Evolutionary conservation across 352 stramenopile species (phyloP), one percentile per base, ranked within the genome.

Genomic region (Thraustochytrium sp.): DNA sequence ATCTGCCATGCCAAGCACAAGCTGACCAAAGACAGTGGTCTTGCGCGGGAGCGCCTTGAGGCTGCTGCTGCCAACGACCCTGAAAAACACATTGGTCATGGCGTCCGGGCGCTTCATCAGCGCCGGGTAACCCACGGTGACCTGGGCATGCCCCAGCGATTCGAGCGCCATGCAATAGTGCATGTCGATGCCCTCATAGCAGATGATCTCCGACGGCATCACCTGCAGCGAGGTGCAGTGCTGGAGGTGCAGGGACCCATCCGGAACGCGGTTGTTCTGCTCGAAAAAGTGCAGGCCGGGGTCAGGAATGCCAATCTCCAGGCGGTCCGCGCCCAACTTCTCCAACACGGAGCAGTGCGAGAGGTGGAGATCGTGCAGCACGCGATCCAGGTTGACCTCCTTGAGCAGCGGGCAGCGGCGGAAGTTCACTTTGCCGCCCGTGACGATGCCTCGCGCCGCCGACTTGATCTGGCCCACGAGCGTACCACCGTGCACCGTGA

Each of bases 81-180:
- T 8, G 8, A 46, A 34, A 31, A 72, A 49, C 9, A 13, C 29
- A 31, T 4, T 31, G 11, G 23, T 21, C n/a, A 4, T 5, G 36
- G 21, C 26, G 42, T 11, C 11, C 1, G 34, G 21, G 16, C 42
- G 23, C 59, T 72, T 72, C 0, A 31, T 72, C 11, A 72, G 40
- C 31, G 59, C 59, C 42, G 59, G 59, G 9, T 42, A 72, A 21
- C 59, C 59, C 9, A 72, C 59, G 26, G 59, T 72, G 59, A 72
- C 26, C 11, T 26, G 34, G 11, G 36, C 13, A 9, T 44, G 16
- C 21, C 13, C 59, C 9, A 72, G 59, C 26, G 59, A 72, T 26
- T 72, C 46, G 21, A 72, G 36, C 34, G 59, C 59, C 59, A 72
- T 72, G 36, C 59, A 72, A 72, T 72, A 72, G 23, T 72, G 59